These are phyloP conservation scores for Leccinum angustisporum DNA, from an alignment of 1,284 basidiomycete genomes.

Conservation along the genomic window DNA sequence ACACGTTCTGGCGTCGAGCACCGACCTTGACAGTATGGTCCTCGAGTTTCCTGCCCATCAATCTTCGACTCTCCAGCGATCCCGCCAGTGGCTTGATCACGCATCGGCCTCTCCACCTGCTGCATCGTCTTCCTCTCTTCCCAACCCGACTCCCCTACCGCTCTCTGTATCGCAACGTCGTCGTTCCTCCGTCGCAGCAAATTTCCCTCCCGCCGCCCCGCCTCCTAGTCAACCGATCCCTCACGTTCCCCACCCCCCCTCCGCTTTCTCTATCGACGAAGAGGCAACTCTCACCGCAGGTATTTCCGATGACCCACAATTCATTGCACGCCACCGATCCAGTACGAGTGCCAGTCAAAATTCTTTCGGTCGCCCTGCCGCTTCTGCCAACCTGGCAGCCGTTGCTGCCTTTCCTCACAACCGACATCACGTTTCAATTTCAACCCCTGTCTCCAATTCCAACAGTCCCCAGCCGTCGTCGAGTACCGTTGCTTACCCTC, in stretches of 20 bases:
- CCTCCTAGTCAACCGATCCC: constrained; percentile 75
- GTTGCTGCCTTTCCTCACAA: constrained; percentile 62
- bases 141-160: constrained; percentile 38
- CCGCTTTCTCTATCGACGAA: constrained; percentile 27
- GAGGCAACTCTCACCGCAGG: constrained; percentile 13
- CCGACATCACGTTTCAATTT: constrained; percentile 43
- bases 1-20: background rate
- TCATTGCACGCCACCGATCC: constrained; percentile 26
- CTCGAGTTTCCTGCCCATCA: constrained; percentile 51
- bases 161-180: constrained; percentile 47
- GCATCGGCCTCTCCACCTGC: constrained; percentile 26
- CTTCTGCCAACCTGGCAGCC: constrained; percentile 55
- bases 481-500: constrained; percentile 36
- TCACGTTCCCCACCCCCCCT: constrained; percentile 44
- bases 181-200: constrained; percentile 67
- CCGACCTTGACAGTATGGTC: constrained; percentile 44
- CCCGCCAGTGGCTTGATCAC: constrained; percentile 52
- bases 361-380: constrained; percentile 47
- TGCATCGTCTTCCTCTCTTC: constrained; percentile 38
- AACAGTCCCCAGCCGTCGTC: constrained; percentile 26
- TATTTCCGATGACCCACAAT: constrained; percentile 21
- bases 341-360: constrained; percentile 35
- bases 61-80: constrained; percentile 37
- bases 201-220: constrained; percentile 62
- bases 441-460: constrained; percentile 30